Evolutionary conservation across 2,329 filamentous ascomycete species (phyloP), one percentile per base, ranked within the genome.

Genomic region (Hirsutella thompsonii): DNA sequence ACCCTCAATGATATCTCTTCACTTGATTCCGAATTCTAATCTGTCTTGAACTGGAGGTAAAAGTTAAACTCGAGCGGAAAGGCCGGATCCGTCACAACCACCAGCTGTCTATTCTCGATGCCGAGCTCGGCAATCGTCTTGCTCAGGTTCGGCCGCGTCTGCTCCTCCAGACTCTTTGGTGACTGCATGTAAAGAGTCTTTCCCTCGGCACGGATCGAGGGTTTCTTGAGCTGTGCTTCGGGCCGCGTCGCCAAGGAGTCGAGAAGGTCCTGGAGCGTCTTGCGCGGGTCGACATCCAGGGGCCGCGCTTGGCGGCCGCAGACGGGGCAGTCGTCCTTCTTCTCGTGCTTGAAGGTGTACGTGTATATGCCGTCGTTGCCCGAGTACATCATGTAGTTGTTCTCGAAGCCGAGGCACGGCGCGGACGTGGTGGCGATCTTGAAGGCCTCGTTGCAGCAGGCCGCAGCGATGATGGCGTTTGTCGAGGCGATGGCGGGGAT

Each of bases 351-450:
- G 59, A 96, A 98, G 0, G 92, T 98, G 62, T 94, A 95, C 0
- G 92, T 98, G 67, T 98, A 98, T 49, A 98, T 83, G 49, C 83
- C 76, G 55, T 94, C 90, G 55, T 96, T 89, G 37, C 93, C 92
- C 11, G 87, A 94, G 61, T 98, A 98, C 85, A 95, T 94, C 89
- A 96, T 96, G 66, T 98, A 98, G 59, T 94, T 94, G 42, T 82
- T 82, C 36, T 82, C 79, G 47, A 77, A 70, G 11, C 83, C 84
- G 14, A 98, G 70, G 47, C 79, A 81, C 0, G 90, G 87, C 26
- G 90, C 92, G 30, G 81, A 77, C 38, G 73, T 78, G 13, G 86
- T 94, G 34, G 83, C 84, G 47, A 98, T 85, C 65, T 98, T 98
- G 65, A 96, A 79, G 2, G 89, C 90, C 62, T 98, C 92, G 49